A percentile compares a stretch with the other conserved stretches of the same genome.
These are phyloP conservation scores for Phytophthora ohioensis DNA, from an alignment of 352 stramenopile genomes.

Conservation along the genomic window DNA sequence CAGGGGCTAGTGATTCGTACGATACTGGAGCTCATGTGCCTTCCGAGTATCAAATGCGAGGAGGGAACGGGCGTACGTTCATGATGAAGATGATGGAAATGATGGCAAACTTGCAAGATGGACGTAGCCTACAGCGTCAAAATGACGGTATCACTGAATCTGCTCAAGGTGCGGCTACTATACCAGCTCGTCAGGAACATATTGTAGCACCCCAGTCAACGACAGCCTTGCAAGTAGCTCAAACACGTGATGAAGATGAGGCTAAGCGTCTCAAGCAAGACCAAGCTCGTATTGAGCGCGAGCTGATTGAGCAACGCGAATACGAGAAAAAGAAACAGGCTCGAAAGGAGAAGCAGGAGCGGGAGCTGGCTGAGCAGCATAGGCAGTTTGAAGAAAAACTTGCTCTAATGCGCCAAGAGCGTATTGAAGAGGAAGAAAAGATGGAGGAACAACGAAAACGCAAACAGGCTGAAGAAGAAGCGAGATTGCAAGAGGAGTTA, in stretches of 20 bases:
- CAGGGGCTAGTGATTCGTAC: slow-evolving; percentile 1
- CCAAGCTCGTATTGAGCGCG: slow-evolving; percentile 50
- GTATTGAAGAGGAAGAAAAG: slow-evolving; percentile 50
- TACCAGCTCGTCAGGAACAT: background rate
- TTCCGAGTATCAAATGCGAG: slow-evolving; percentile 6
- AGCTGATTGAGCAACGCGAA: slow-evolving; percentile 61
- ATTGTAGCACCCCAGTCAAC: background rate
- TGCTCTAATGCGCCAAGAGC: slow-evolving; percentile 40
- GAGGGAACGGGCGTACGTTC: slow-evolving; percentile 47
- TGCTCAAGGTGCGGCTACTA: background rate
- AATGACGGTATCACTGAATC: background rate
- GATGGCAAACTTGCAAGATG: slow-evolving; percentile 49
- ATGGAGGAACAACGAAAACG: slow-evolving; percentile 35
- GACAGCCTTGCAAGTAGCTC: background rate
- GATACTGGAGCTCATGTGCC: background rate
- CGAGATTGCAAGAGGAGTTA: slow-evolving; percentile 43
- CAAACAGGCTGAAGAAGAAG: slow-evolving; percentile 44
- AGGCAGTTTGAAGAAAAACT: slow-evolving; percentile 59
- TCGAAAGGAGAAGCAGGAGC: slow-evolving; percentile 49
- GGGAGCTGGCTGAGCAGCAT: slow-evolving; percentile 45
- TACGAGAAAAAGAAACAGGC: slow-evolving; percentile 52
- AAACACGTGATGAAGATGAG: slow-evolving; percentile 49
- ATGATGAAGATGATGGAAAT: slow-evolving; percentile 78
- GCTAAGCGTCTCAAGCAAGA: slow-evolving; percentile 47
- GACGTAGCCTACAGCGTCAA: background rate